phyloP scores from a whole-genome alignment of 192 early-diverging fungal species.

The Pilobolus umbonatus region DNA sequence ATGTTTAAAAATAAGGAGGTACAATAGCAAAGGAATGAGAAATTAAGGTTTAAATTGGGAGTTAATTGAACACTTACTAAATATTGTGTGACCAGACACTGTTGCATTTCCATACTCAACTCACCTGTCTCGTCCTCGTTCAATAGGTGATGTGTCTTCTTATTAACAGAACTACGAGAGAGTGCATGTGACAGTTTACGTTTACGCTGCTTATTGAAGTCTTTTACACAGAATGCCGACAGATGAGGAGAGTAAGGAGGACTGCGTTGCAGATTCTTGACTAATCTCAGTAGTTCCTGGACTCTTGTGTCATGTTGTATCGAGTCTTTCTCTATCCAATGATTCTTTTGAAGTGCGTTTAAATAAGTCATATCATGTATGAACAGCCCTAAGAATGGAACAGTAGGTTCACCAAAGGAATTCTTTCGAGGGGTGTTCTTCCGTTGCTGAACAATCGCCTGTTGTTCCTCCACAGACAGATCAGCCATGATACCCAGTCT shows the following conservation, averaged over 20 bases:
- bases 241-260: conserved; percentile 45
- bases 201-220: conserved; percentile 40
- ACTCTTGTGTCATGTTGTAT: conserved; percentile 45
- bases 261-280: conserved; percentile 48
- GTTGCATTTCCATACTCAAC: conserved; percentile 46
- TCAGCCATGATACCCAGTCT: conserved; percentile 11
- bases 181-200: conserved; percentile 42
- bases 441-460: neutral
- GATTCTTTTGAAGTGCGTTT: conserved; percentile 30
- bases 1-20: neutral
- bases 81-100: conserved; percentile 56
- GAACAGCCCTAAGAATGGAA: conserved; percentile 71
- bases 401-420: conserved; percentile 42
- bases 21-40: neutral
- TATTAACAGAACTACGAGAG: conserved; percentile 38
- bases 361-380: conserved; percentile 75
- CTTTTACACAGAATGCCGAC: conserved; percentile 39
- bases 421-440: neutral
- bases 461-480: neutral
- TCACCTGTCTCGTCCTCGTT: conserved; percentile 34
- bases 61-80: conserved; percentile 36
- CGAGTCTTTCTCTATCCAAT: neutral
- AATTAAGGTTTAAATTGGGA: neutral
- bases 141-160: conserved; percentile 35
- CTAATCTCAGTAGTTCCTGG: conserved; percentile 49